Conservation (phyloP, 768 basidiomycete species). For the Galerina sulciceps region DNA sequence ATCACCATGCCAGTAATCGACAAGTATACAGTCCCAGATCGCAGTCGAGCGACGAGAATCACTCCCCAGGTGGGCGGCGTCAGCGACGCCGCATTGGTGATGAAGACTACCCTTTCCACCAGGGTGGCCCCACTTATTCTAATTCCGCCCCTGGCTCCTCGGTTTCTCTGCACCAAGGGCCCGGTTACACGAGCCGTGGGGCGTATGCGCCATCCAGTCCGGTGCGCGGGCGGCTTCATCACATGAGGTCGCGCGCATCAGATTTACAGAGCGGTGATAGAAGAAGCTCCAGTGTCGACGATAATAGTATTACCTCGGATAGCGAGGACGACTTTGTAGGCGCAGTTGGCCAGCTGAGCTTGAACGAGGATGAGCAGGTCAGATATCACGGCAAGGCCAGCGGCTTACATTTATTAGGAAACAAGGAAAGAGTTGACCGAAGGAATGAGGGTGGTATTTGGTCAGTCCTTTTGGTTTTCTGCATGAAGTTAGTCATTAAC, state of each 20-base stretch:
- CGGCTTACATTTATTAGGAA: conserved; percentile 74
- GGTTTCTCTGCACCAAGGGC: conserved; percentile 22
- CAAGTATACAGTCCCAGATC: conserved; percentile 22
- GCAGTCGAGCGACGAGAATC: conserved; percentile 29
- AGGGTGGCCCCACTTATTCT: conserved; percentile 11
- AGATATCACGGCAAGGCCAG: conserved; percentile 88
- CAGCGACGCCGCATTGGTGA: conserved; percentile 55
- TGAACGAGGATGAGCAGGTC: conserved; percentile 88
- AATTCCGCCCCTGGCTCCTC: conserved; percentile 27
- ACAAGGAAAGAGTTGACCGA: conserved; percentile 61
- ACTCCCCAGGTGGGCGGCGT: conserved; percentile 42
- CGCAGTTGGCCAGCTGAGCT: conserved; percentile 82
- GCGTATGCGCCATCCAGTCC: conserved; percentile 18
- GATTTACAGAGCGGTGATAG: conserved; percentile 18
- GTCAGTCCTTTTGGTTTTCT: conserved; percentile 38
- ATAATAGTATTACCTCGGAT: conserved; percentile 35
- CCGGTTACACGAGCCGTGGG: conserved; percentile 2
- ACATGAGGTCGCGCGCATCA: conserved; percentile 4
- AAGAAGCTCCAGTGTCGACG: conserved; percentile 40
- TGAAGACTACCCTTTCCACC: conserved; percentile 24
- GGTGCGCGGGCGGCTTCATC: conserved; percentile 8
- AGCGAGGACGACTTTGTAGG: conserved; percentile 55
- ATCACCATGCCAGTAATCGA: conserved; percentile 2
- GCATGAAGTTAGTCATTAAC: background rate
- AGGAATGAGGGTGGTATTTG: conserved; percentile 80